Base-by-base conservation (phyloP, 2,329 filamentous ascomycete genomes). In the Cladophialophora immunda region DNA sequence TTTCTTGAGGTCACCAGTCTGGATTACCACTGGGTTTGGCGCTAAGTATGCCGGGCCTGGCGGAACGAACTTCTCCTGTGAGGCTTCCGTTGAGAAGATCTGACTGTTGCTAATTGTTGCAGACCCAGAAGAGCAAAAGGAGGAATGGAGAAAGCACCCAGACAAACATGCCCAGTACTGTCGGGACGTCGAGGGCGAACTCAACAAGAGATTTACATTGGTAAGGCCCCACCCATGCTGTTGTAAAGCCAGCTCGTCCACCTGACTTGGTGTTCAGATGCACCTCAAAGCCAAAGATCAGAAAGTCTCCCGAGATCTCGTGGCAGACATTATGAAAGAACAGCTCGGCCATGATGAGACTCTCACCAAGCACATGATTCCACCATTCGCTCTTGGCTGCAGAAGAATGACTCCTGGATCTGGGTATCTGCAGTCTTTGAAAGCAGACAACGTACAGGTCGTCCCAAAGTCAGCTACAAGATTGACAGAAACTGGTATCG, bases 171-270 rank as follows among this genome's bases (percentile, higher is more conserved):
- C 81, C 25, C 80, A 82, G 68, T 83, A 84, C 68, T 78, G 81
- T 67, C 82, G 81, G 70, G 77, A 81, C 58, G 78, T 84, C 61
- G 82, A 84, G 65, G 80, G 81, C 68, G 81, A 83, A 67, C 77
- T 87, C 17, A 86, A 85, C 68, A 81, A 82, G 58, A 78, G 82
- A 4, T 87, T 86, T 77, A 83, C 82, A 55, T 29, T 70, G 65
- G 63, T 66, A 61, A 55, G 54, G 50, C n/a, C 30, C 22, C 27
- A 29, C 50, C 22, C 27, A 29, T 36, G 11, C 45, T 50, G 3
- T 15, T 13, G 3, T 15, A 6, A 4, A 25, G 36, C 29, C 50
- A 36, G 15, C 25, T 25, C 47, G 17, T 32, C 19, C 9, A 13
- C 32, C 56, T 64, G 11, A 68, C 30, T 27, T 45, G 11, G 15